These are phyloP conservation scores for Pleurotus djamor DNA, from an alignment of 768 basidiomycete species.

Conservation along the genomic window DNA sequence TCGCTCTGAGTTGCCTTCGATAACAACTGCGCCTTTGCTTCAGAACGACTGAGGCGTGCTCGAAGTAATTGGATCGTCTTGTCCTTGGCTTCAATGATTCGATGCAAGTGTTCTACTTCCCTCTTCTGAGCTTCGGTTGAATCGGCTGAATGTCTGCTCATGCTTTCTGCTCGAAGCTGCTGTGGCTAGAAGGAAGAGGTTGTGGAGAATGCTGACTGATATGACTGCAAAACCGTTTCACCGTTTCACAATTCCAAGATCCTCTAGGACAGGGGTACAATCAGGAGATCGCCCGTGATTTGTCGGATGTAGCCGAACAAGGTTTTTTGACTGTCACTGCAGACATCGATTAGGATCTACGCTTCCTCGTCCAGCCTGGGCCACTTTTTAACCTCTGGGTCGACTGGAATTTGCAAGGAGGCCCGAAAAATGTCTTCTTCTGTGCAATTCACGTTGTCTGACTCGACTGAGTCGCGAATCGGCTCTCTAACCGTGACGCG, in stretches of 20 bases:
- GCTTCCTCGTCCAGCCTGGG: background rate
- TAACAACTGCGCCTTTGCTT: background rate
- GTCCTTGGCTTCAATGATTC: background rate
- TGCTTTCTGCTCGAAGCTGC: background rate
- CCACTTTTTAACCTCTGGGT: background rate
- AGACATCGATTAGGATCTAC: background rate
- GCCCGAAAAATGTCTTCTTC: background rate
- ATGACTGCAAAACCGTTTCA: background rate
- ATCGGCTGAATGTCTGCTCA: too few species aligned
- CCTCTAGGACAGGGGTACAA: background rate
- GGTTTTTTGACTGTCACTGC: background rate
- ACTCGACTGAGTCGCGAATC: conserved; percentile 29
- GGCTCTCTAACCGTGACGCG: conserved; percentile 27
- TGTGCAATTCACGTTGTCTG: background rate
- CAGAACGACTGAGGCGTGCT: background rate
- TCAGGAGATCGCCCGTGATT: background rate
- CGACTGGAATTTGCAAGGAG: background rate
- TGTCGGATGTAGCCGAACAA: background rate
- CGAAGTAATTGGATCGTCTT: background rate
- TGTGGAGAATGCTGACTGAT: background rate
- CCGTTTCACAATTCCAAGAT: background rate
- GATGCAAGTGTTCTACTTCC: background rate
- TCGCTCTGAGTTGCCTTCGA: too few species aligned
- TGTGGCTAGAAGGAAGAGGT: background rate
- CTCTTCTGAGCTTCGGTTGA: too few species aligned